phyloP scores from a whole-genome alignment of 805 yeast genomes.

The Ogataea methylovora region DNA sequence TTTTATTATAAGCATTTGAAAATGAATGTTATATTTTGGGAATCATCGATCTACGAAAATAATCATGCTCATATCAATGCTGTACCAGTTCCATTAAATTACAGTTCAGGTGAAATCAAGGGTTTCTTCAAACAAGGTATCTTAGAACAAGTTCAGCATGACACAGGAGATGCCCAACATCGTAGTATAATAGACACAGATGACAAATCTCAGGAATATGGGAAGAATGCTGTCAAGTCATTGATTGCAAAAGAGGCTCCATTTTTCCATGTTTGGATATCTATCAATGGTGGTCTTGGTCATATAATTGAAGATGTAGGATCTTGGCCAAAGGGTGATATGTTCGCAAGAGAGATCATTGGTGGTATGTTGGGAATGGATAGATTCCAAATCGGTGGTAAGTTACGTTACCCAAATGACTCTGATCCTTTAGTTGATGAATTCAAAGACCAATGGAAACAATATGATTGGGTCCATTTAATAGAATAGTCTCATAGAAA shows the following conservation, averaged over 20 bases:
- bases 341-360: constrained; percentile 36
- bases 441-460: constrained; percentile 6
- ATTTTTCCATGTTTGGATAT: constrained; percentile 44
- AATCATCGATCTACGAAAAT: constrained; percentile 26
- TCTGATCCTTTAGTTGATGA: constrained; percentile 6
- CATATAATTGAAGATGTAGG: constrained; percentile 37
- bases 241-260: constrained; percentile 40
- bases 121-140: constrained; percentile 38
- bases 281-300: constrained; percentile 39
- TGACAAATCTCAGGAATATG: constrained; percentile 12
- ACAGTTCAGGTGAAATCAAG: constrained; percentile 21
- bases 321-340: constrained; percentile 39
- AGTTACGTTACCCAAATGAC: constrained; percentile 16
- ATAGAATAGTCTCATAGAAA: background rate
- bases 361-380: constrained; percentile 38
- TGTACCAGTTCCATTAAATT: constrained; percentile 32
- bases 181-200: constrained; percentile 31
- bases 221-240: constrained; percentile 21
- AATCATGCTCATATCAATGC: constrained; percentile 36
- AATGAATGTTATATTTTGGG: constrained; percentile 36
- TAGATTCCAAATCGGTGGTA: constrained; percentile 25
- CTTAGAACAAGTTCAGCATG: constrained; percentile 18
- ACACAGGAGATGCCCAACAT: constrained; percentile 32
- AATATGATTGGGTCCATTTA: constrained; percentile 8
- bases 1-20: constrained; percentile 30